A percentile compares a stretch with the other conserved stretches of the same genome.
These are phyloP conservation scores for Trypanosomatidae sp. DNA, from an alignment of 208 protist species.

Conservation along the genomic window DNA sequence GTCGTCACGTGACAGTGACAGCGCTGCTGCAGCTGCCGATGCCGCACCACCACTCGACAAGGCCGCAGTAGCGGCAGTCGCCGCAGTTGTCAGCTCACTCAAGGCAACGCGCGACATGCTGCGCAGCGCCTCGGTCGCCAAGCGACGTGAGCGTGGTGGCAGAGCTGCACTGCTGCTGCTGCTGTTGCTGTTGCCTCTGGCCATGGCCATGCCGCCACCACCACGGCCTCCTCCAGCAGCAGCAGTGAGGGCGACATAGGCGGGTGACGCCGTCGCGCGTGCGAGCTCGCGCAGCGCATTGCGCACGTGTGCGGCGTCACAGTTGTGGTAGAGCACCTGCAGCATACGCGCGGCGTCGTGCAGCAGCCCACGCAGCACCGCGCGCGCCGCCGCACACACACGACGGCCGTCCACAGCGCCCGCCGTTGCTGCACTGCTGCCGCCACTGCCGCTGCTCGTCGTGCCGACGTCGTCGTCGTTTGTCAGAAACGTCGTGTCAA, in stretches of 20 bases:
- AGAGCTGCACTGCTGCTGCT: not conserved
- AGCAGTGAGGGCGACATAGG: too few species aligned
- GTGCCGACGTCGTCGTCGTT: constrained; percentile 38
- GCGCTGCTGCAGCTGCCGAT: too few species aligned
- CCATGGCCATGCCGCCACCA: too few species aligned
- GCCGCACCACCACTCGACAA: too few species aligned
- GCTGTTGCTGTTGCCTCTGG: not conserved
- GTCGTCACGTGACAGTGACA: too few species aligned
- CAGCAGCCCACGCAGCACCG: constrained; percentile 42
- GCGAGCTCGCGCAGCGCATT: constrained; percentile 29
- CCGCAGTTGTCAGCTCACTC: too few species aligned
- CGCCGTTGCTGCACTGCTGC: constrained; percentile 6
- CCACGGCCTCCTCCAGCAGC: too few species aligned
- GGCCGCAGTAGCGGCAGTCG: too few species aligned
- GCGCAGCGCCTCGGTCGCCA: constrained; percentile 55
- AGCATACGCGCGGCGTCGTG: constrained; percentile 76
- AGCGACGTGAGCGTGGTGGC: constrained; percentile 47
- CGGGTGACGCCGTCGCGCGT: constrained; percentile 7
- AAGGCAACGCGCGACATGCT: constrained; percentile 74
- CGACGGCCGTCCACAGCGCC: constrained; percentile 7
- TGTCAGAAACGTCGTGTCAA: constrained; percentile 31
- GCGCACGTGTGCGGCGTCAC: constrained; percentile 45
- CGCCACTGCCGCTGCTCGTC: too few species aligned
- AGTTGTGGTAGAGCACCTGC: constrained; percentile 44
- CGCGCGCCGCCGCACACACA: constrained; percentile 12